A percentile compares a stretch with the other conserved stretches of the same genome.
phyloP scores from a whole-genome alignment of 2,329 filamentous ascomycete genomes.

The Diaporthe eres region DNA sequence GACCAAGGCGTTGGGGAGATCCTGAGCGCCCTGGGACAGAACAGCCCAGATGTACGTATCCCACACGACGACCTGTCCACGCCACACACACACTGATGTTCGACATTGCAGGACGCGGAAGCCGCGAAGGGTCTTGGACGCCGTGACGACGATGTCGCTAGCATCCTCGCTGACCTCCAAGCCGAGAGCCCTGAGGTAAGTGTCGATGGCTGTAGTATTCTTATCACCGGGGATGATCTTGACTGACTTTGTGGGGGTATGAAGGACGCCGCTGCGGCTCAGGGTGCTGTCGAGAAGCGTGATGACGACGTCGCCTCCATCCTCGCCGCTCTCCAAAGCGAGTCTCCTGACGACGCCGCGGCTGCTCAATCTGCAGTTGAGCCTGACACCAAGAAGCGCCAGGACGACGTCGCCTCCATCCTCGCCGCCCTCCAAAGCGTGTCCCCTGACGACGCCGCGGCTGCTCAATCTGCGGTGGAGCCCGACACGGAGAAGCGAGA shows the following conservation, averaged over 20 bases:
- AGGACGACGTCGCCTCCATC: slow-evolving; percentile 1
- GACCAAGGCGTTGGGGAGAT: slow-evolving; percentile 20
- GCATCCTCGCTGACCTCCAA: slow-evolving; percentile 25
- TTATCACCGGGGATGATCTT: neutral
- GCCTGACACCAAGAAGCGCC: neutral
- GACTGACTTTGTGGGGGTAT: neutral
- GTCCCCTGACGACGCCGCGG: slow-evolving; percentile 3
- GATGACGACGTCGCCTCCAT: neutral
- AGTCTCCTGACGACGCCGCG: slow-evolving; percentile 25
- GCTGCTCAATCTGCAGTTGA: slow-evolving; percentile 6
- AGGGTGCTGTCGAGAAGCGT: slow-evolving; percentile 16
- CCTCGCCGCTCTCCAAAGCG: slow-evolving; percentile 8
- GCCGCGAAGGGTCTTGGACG: slow-evolving; percentile 29
- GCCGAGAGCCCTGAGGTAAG: slow-evolving; percentile 21
- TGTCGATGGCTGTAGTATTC: neutral
- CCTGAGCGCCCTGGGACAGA: slow-evolving; percentile 11
- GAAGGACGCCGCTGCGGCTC: slow-evolving; percentile 27
- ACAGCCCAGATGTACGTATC: slow-evolving; percentile 33
- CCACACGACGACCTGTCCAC: neutral
- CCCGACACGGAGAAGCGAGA: slow-evolving; percentile 3
- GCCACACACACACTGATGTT: neutral
- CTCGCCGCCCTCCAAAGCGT: slow-evolving; percentile 8
- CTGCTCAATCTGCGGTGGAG: neutral
- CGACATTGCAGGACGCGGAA: neutral
- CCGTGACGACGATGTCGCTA: slow-evolving; percentile 33